Conservation (phyloP, 768 basidiomycete species). For the Phanerodontia chrysosporium region DNA sequence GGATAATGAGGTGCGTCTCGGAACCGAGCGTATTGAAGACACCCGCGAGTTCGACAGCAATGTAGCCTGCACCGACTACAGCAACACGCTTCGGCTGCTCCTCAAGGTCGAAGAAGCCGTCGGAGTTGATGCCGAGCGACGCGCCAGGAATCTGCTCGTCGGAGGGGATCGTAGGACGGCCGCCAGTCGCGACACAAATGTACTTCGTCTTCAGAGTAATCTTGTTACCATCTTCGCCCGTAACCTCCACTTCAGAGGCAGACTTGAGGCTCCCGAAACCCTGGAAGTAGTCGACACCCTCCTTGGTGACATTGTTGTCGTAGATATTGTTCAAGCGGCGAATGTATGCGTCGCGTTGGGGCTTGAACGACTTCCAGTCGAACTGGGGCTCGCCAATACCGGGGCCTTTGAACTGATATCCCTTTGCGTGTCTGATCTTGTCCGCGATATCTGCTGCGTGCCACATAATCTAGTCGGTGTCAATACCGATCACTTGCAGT, state of each 20-base stretch:
- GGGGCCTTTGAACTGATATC: slow-evolving; percentile 66
- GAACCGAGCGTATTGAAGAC: slow-evolving; percentile 87
- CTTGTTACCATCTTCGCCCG: slow-evolving; percentile 56
- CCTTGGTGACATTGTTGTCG: slow-evolving; percentile 81
- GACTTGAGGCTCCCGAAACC: slow-evolving; percentile 76
- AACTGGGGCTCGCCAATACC: slow-evolving; percentile 55
- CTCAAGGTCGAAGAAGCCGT: slow-evolving; percentile 92
- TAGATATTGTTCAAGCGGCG: slow-evolving; percentile 86
- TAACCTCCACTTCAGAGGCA: slow-evolving; percentile 68
- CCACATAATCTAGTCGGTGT: slow-evolving; percentile 83
- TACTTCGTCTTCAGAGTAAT: slow-evolving; percentile 75
- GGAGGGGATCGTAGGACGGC: slow-evolving; percentile 73
- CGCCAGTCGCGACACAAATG: slow-evolving; percentile 84
- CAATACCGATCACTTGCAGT: not conserved
- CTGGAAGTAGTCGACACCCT: slow-evolving; percentile 81
- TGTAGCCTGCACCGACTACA: slow-evolving; percentile 96
- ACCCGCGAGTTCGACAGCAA: slow-evolving; percentile 95
- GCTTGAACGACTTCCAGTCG: slow-evolving; percentile 88
- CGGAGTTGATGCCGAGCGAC: slow-evolving; percentile 84
- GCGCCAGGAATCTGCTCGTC: slow-evolving; percentile 86
- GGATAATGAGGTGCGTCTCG: slow-evolving; percentile 90
- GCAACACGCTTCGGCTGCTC: slow-evolving; percentile 91
- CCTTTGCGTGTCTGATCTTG: slow-evolving; percentile 71
- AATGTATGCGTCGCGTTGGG: slow-evolving; percentile 95
- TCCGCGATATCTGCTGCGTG: slow-evolving; percentile 89